phyloP scores from a whole-genome alignment of 345 rosid genomes.

The Nephelium lappaceum region DNA sequence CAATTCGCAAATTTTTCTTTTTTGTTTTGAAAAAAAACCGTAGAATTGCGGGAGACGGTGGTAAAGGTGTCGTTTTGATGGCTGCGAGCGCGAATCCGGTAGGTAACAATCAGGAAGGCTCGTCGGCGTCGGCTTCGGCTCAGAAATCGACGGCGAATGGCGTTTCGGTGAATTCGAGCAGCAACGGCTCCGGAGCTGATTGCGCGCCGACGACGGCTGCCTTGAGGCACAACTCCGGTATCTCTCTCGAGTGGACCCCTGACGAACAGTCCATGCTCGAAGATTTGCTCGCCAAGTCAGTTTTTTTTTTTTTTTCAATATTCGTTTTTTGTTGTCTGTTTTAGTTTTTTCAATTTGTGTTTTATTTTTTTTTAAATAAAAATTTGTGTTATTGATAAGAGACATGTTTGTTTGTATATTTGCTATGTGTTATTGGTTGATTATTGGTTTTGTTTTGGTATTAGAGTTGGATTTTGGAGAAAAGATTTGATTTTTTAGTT shows the following conservation, averaged over 20 bases:
- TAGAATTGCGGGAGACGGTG: background rate
- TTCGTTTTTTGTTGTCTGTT: background rate
- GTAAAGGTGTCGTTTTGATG: slow-evolving; percentile 30
- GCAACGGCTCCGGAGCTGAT: slow-evolving; percentile 35
- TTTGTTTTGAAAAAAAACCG: background rate
- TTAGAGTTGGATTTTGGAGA: background rate
- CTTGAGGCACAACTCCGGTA: slow-evolving; percentile 68
- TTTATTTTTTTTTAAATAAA: background rate
- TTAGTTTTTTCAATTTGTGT: background rate
- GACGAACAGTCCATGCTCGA: slow-evolving; percentile 76
- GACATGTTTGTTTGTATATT: background rate
- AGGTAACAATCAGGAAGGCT: slow-evolving; percentile 51
- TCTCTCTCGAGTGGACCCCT: slow-evolving; percentile 62
- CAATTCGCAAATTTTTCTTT: background rate
- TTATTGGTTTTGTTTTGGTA: background rate
- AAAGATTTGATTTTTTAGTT: background rate
- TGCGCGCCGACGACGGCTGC: slow-evolving; percentile 41
- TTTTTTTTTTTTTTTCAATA: background rate
- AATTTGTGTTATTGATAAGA: background rate
- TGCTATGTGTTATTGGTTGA: background rate
- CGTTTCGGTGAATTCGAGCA: slow-evolving; percentile 45
- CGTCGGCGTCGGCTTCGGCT: slow-evolving; percentile 25
- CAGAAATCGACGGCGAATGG: slow-evolving; percentile 51
- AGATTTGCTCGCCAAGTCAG: slow-evolving; percentile 66
- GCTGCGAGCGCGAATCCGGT: slow-evolving; percentile 75